A percentile compares a stretch with the other conserved stretches of the same genome.
These are phyloP conservation scores for Pleurotus pulmonarius DNA, from an alignment of 768 basidiomycete genomes.

Conservation along the genomic window DNA sequence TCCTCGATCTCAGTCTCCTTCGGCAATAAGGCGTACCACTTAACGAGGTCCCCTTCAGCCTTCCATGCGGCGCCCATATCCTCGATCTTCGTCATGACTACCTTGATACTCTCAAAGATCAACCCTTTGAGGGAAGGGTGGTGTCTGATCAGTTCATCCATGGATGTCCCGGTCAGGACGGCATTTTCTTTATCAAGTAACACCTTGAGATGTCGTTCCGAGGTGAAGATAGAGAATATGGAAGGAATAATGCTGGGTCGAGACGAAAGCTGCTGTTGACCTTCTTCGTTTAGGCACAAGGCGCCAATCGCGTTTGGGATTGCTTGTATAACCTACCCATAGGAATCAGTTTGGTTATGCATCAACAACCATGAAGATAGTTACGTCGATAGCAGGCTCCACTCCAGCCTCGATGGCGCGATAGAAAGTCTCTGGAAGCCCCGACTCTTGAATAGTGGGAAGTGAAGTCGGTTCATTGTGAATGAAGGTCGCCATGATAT, in stretches of 20 bases:
- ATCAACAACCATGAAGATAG: constrained; percentile 8
- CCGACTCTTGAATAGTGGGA: constrained; percentile 86
- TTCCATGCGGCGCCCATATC: constrained; percentile 61
- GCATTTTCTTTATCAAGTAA: constrained; percentile 93
- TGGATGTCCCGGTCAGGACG: constrained; percentile 78
- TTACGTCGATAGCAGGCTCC: constrained; percentile 85
- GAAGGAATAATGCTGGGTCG: constrained; percentile 81
- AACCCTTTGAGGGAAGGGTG: constrained; percentile 83
- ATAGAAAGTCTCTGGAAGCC: constrained; percentile 88
- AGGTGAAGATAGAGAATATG: constrained; percentile 84
- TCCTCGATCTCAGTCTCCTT: constrained; percentile 25
- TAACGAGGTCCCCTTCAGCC: constrained; percentile 53
- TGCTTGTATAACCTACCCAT: constrained; percentile 75
- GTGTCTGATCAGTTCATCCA: constrained; percentile 95
- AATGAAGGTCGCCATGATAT: constrained; percentile 94
- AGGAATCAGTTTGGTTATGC: constrained; percentile 2
- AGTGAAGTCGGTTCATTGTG: constrained; percentile 98
- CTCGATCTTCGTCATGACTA: constrained; percentile 70
- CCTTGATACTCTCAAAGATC: constrained; percentile 75
- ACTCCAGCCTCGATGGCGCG: constrained; percentile 78
- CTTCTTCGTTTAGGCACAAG: constrained; percentile 88
- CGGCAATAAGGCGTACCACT: constrained; percentile 63
- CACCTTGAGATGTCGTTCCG: constrained; percentile 76
- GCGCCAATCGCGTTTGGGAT: constrained; percentile 96
- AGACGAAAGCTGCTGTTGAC: constrained; percentile 74